phyloP scores from a whole-genome alignment of 2,329 filamentous ascomycete species.

The Fusarium stilboides region DNA sequence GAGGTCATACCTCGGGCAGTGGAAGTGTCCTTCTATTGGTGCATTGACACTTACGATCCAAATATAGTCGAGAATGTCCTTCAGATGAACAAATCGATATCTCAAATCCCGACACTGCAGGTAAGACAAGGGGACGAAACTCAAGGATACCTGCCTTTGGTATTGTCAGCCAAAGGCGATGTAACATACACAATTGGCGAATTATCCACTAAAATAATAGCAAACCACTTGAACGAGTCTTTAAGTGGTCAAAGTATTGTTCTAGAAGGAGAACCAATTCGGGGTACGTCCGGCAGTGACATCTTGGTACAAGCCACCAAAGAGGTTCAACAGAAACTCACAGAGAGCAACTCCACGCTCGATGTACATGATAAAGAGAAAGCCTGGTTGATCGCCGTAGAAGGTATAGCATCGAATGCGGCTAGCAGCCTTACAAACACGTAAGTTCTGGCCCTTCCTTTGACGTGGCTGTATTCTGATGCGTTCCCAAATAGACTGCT shows the following conservation, averaged over 20 bases:
- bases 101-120: no score
- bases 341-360: no score
- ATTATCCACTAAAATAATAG: no score
- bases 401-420: neutral
- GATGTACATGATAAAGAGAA: no score
- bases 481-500: neutral
- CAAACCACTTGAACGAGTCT: neutral
- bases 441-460: no score
- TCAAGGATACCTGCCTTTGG: no score
- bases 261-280: no score
- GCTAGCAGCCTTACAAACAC: conserved; percentile 12
- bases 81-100: conserved; percentile 2
- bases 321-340: no score
- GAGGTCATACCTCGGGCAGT: neutral
- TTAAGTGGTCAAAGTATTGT: conserved; percentile 1
- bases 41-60: neutral
- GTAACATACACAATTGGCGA: no score
- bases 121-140: no score
- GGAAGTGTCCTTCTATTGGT: conserved; percentile 8
- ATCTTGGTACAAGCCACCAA: conserved; percentile 1
- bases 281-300: neutral
- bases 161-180: no score
- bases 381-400: neutral
- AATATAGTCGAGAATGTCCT: neutral
- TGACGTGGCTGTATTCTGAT: no score